Evolutionary conservation across 305 asterid genomes (phyloP).

Genomic region (Fraxinus ornus): DNA sequence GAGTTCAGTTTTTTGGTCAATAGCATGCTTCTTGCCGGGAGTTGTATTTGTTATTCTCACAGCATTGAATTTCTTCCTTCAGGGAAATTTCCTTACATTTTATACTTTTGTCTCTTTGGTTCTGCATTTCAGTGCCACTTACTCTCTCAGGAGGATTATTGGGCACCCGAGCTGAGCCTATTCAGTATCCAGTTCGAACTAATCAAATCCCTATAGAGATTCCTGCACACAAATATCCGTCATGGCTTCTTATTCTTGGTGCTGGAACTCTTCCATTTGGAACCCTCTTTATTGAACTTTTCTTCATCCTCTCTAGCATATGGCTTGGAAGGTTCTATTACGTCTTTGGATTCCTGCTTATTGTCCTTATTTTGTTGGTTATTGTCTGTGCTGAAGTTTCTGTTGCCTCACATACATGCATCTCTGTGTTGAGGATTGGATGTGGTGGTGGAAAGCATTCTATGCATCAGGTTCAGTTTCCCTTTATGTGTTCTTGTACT

Average conservation of each 20-base stretch:
- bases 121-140: constrained; percentile 78
- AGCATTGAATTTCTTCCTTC: constrained; percentile 60
- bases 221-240: constrained; percentile 64
- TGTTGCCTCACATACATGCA: constrained; percentile 77
- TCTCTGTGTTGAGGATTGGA: constrained; percentile 80
- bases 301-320: constrained; percentile 78
- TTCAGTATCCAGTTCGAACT: constrained; percentile 65
- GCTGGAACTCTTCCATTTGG: constrained; percentile 89
- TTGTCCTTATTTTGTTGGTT: constrained; percentile 57
- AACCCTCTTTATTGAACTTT: constrained; percentile 79
- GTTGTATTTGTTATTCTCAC: constrained; percentile 64
- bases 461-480: constrained; percentile 78
- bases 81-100: constrained; percentile 69
- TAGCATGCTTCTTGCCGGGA: constrained; percentile 74
- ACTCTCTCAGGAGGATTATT: constrained; percentile 69
- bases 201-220: constrained; percentile 81
- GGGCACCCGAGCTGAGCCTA: constrained; percentile 56
- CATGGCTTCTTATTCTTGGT: constrained; percentile 86
- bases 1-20: constrained; percentile 71
- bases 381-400: constrained; percentile 79
- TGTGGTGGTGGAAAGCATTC: constrained; percentile 94
- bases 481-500: constrained; percentile 64
- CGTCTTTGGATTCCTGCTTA: constrained; percentile 62
- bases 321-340: constrained; percentile 81
- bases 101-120: constrained; percentile 61